Base-by-base conservation (phyloP, 371 early-diverging fungal species). In the Syncephalastrum monosporum region DNA sequence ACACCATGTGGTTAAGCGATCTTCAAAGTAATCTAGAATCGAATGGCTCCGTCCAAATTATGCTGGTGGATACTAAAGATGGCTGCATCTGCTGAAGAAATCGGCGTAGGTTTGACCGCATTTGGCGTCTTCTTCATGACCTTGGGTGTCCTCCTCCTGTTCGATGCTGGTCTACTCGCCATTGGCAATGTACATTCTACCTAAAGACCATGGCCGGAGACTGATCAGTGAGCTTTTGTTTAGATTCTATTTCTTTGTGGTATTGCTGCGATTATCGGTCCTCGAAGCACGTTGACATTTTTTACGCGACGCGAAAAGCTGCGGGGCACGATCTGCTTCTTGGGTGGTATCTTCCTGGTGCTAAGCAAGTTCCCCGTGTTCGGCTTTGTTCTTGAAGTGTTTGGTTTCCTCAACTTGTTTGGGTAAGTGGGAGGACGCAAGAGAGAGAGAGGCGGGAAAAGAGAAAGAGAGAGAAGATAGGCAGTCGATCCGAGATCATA, bases 341-440 rank as follows among this genome's bases (percentile, higher is more conserved):
- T 95, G 60, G 79, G 79, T n/a, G 97, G 98, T n/a, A 90, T 98
- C 19, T 43, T 89, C 3, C 65, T 98, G 25, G 93, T 98, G 8
- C 85, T 98, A 63, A 51, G 89, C 51, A 90, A 90, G 68, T 91
- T 90, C 86, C 90, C 97, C 38, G 69, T 93, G n/a, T 60, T 92
- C 50, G 97, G 98, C n/a, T 90, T 98, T 56, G 27, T 84, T 42
- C 77, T 97, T 47, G 97, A 98, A 71, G 64, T 88, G 4, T 92
- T 97, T 82, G 98, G 97, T 1, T 95, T 98, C 63, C 75, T 97
- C 52, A 97, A 98, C 69, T 73, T 98, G 49, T 98, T 98, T 82
- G 98, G 97, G 92, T 93, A 83, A 52, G 75, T 54, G 16, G 8
- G 7, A 33, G 8, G 33, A 33, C 21, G 38, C 38, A 10, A 33